These are phyloP conservation scores for Lizonia empirigonia DNA, from an alignment of 2,329 filamentous ascomycete species.

Conservation along the genomic window DNA sequence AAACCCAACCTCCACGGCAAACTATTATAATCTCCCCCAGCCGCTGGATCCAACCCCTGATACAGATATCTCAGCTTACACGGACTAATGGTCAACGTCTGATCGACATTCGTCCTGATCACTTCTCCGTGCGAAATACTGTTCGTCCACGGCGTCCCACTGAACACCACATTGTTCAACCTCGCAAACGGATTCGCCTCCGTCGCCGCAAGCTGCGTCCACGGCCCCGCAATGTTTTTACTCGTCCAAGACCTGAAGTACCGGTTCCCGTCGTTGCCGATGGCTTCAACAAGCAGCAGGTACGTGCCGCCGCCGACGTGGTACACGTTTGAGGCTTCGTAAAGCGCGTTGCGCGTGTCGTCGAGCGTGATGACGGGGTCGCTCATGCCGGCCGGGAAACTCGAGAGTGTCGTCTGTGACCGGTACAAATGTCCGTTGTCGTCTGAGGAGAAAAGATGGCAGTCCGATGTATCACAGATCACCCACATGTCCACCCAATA, in stretches of 20 bases:
- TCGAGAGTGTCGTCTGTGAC: constrained; percentile 40
- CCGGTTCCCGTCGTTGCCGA: constrained; percentile 39
- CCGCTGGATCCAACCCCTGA: constrained; percentile 47
- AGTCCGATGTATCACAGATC: constrained; percentile 47
- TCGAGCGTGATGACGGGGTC: constrained; percentile 45
- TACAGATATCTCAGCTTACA: constrained; percentile 47
- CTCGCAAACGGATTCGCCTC: constrained; percentile 49
- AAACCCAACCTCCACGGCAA: constrained; percentile 49
- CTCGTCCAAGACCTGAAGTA: constrained; percentile 52
- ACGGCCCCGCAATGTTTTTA: constrained; percentile 38
- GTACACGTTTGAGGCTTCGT: constrained; percentile 50
- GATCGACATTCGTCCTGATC: constrained; percentile 45
- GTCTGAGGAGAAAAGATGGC: constrained; percentile 51
- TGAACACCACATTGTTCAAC: constrained; percentile 47
- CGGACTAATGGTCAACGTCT: constrained; percentile 46
- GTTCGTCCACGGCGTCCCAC: constrained; percentile 45
- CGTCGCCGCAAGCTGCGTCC: constrained; percentile 45
- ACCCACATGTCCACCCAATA: constrained; percentile 55
- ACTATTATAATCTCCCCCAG: constrained; percentile 42
- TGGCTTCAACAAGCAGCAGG: constrained; percentile 50
- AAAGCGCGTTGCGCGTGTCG: constrained; percentile 41
- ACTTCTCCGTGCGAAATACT: constrained; percentile 48
- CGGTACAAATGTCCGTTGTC: constrained; percentile 53
- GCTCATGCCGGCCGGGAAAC: constrained; percentile 48
- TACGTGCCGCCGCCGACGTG: constrained; percentile 39